phyloP scores from a whole-genome alignment of 345 rosid genomes.

The Populus tremula region DNA sequence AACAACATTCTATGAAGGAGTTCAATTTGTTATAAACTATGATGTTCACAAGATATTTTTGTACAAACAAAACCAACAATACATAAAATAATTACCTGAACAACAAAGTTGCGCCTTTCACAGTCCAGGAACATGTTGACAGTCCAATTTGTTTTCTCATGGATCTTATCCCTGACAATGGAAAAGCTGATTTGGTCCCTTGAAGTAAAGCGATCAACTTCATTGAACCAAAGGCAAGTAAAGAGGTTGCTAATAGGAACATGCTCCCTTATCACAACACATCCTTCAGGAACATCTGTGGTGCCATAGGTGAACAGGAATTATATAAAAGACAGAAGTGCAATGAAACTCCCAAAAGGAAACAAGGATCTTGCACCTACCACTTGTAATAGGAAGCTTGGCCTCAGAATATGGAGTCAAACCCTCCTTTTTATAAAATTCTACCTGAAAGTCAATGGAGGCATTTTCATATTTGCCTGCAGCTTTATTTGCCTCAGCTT shows the following conservation, averaged over 20 bases:
- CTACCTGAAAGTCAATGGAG: conserved; percentile 86
- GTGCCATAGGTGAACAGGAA: conserved; percentile 15
- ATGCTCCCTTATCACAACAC: conserved; percentile 94
- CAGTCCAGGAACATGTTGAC: conserved; percentile 92
- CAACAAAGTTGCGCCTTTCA: conserved; percentile 92
- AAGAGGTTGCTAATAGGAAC: conserved; percentile 88
- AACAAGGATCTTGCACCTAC: conserved; percentile 38
- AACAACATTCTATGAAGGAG: background rate
- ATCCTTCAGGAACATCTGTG: conserved; percentile 99
- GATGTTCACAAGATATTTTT: background rate
- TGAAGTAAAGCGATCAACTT: conserved; percentile 93
- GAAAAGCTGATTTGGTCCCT: conserved; percentile 98
- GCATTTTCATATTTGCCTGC: conserved; percentile 91
- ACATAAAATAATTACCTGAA: conserved; percentile 60
- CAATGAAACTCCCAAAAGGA: background rate
- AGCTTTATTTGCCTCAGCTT: conserved; percentile 99
- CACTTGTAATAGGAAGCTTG: conserved; percentile 90
- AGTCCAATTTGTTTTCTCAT: conserved; percentile 74
- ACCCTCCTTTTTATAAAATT: conserved; percentile 89
- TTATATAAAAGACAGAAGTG: background rate
- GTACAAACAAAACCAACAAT: background rate
- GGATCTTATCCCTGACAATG: conserved; percentile 82
- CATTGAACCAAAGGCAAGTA: conserved; percentile 96
- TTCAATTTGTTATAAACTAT: background rate
- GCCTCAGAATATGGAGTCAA: conserved; percentile 77